phyloP scores from a whole-genome alignment of 768 basidiomycete genomes.

The Fibroporia radiculosa region DNA sequence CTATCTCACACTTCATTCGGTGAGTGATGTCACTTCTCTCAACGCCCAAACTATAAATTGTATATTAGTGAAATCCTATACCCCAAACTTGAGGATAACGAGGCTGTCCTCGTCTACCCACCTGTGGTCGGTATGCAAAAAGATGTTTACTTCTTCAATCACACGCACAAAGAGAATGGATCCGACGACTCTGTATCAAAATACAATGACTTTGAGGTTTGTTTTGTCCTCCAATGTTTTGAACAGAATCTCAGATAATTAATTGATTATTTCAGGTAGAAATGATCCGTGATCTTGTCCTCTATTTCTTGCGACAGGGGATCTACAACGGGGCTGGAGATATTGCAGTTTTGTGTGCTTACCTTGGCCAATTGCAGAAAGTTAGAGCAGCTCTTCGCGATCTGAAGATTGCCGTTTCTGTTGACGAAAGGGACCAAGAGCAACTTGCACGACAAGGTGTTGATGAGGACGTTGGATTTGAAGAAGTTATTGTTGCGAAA shows the following conservation, averaged over 20 bases:
- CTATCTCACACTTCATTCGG: constrained; percentile 57
- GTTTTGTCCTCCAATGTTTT: too few species aligned
- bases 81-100: constrained; percentile 50
- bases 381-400: constrained; percentile 33
- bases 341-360: constrained; percentile 48
- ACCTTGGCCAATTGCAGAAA: constrained; percentile 41
- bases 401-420: constrained; percentile 47
- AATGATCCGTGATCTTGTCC: constrained; percentile 46
- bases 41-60: not conserved
- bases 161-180: constrained; percentile 52
- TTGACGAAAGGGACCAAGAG: constrained; percentile 63
- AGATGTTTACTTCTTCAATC: constrained; percentile 63
- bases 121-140: constrained; percentile 53
- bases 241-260: not conserved
- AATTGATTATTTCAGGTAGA: constrained; percentile 17
- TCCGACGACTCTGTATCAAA: constrained; percentile 62
- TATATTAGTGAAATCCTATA: constrained; percentile 49
- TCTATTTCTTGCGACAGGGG: constrained; percentile 45
- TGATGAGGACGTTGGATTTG: constrained; percentile 24
- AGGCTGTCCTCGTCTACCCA: constrained; percentile 41
- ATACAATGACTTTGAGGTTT: constrained; percentile 60
- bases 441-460: constrained; percentile 48
- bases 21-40: constrained; percentile 14
- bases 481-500: constrained; percentile 44
- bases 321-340: constrained; percentile 38